Base-by-base conservation (phyloP, 768 basidiomycete genomes). In the Clitopilus hobsonii region DNA sequence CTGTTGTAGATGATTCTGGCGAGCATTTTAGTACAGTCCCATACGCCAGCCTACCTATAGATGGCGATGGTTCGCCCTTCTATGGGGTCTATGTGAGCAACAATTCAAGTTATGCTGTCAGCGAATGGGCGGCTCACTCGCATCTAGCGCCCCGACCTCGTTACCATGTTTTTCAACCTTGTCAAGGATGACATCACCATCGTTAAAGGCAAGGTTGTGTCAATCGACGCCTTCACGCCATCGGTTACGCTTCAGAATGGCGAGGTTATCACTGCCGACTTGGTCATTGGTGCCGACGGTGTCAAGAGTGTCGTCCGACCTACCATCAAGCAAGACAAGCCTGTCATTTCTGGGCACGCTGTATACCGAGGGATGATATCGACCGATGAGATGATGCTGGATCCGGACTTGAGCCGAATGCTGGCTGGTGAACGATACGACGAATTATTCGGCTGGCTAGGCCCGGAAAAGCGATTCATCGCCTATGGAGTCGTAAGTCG, bases 221-320 rank as follows among this genome's bases (percentile, higher is more conserved):
- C 16, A 6, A 14, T n/a, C 16, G 49, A 49, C n/a, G n/a, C 28
- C 16, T 18, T n/a, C 5, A n/a, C 49, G 20, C 49, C 25, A 16
- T 29, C 24, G n/a, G 49, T 49, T 24, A 26, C 28, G 6, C 28
- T 36, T 36, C 13, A n/a, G 2, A 36, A 10, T 36, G 32, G 32
- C 4, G 32, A 36, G n/a, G 32, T 36, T n/a, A 11, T 36, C 13
- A 36, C 56, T 41, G 24, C 70, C 67, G 72, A 75, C 54, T 58
- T 75, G 7, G 65, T 76, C 29, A 69, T 75, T 30, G 75, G 75
- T 8, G 74, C 74, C 0, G 73, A 75, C 56, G 74, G 74, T 2
- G 68, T 71, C 6, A 62, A 66, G 50, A 75, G 75, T 56, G 60
- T 71, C 1, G 65, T 71, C 18, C 65, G 72, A 20, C 61, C 68